Evolutionary conservation across 768 basidiomycete species (phyloP), one percentile per base, ranked within the genome.

Genomic region (Kockovaella imperatae): DNA sequence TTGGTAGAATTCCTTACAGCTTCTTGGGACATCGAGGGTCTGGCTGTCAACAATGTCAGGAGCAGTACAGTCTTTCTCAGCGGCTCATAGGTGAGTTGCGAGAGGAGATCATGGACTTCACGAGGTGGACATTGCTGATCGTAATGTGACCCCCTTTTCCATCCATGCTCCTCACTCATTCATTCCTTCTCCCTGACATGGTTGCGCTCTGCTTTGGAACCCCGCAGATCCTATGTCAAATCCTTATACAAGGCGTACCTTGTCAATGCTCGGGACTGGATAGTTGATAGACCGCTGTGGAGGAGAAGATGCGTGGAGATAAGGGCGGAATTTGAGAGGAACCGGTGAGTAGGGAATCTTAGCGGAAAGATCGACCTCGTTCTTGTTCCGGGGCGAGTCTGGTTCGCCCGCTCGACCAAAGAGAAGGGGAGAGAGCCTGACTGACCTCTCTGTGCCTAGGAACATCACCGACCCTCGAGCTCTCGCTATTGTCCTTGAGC

Each of bases 231-330:
- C 60, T 84, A 90, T 67, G 87, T 90, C 69, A 87, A 93, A 75
- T 87, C 86, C 7, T 79, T 97, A 4, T 96, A 95, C 77, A 83
- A 79, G 64, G 83, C 90, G 30, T 80, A 81, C 59, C 78, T 97
- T 52, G 84, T 79, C 61, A 91, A 95, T 61, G 77, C 86, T 40
- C 75, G 93, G 44, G 83, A 97, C 73, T 97, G 93, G 93, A 82
- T 80, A 38, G 76, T 95, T 56, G 78, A 84, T 48, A 76, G 91
- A 45, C 85, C 89, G 63, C 66, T 87, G 1, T 96, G 88, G 88
- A 79, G 91, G 52, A 77, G 76, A 47, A 79, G 83, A 71, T 90
- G 91, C 11, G 72, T 91, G 60, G 75, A 83, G 70, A 87, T 97
- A 56, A 76, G 93, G 54, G 90, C 90, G 52, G 80, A 87, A 69